Base-by-base conservation (phyloP, 441 rosid species). In the Bruguiera hainesii region DNA sequence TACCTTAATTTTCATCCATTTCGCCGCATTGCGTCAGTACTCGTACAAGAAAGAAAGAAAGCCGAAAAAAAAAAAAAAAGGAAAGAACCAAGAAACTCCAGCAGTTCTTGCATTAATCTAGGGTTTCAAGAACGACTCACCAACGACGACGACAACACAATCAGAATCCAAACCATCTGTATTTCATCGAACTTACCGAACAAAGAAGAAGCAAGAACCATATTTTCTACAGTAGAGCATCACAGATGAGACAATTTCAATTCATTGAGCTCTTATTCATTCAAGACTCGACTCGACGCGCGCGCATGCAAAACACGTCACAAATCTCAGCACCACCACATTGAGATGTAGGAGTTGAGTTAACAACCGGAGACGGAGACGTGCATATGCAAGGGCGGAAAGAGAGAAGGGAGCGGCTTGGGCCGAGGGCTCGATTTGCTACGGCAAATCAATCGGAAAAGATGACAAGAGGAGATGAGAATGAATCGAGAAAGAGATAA, bases 131-230 rank as follows among this genome's bases (percentile, higher is more conserved):
- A 61, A 48, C 30, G 49, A 42, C 21, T 37, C 49, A 1, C 39
- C 4, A 52, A 20, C 10, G 7, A 39, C 9, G 6, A 25, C 10
- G 10, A 42, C 16, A 42, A 42, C 16, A 13, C 31, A 5, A 48
- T 29, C 7, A 67, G 19, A 48, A 33, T 9, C 49, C 58, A 26
- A 21, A 59, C 1, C 11, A 10, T 19, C 28, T 1, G n/a, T 8
- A 29, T 5, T 23, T 25, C 29, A 59, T 42, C 55, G 23, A 33
- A 63, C 79, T 66, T 23, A 93, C 97, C 96, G 62, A 96, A 84
- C 83, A 88, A 73, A 48, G 97, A 85, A 83, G 96, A 64, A 87
- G 86, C 84, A 78, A 84, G 88, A 68, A 88, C 85, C 97, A 91
- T 42, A 11, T 42, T 91, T 67, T 76, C 78, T 82, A 84, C 39